These are phyloP conservation scores for Kazachstania psychrophila DNA, from an alignment of 805 yeast species.

Conservation along the genomic window DNA sequence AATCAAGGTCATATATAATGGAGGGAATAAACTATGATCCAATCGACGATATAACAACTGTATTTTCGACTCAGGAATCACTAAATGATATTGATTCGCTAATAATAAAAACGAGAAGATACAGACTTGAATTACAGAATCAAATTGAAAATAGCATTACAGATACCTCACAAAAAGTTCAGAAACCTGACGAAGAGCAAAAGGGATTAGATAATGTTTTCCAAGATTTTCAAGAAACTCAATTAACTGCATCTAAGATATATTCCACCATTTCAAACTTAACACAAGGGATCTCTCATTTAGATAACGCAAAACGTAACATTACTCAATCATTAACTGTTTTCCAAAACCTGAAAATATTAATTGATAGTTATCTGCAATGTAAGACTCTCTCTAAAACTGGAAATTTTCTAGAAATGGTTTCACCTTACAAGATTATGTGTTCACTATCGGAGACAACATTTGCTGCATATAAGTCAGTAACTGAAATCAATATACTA, in stretches of 20 bases:
- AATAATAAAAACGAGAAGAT: slow-evolving; percentile 39
- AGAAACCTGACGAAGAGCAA: not conserved
- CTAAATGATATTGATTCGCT: slow-evolving; percentile 44
- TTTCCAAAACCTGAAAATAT: slow-evolving; percentile 77
- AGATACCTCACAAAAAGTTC: slow-evolving; percentile 17
- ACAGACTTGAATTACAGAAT: slow-evolving; percentile 41
- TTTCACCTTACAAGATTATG: slow-evolving; percentile 26
- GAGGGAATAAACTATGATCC: slow-evolving; percentile 44
- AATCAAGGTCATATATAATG: too few relatives aligned
- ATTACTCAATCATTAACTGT: slow-evolving; percentile 78
- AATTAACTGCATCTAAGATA: slow-evolving; percentile 67
- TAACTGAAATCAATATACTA: slow-evolving; percentile 45
- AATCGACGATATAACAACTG: slow-evolving; percentile 38
- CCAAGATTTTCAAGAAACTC: slow-evolving; percentile 52
- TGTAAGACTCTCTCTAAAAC: slow-evolving; percentile 13
- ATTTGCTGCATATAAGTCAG: slow-evolving; percentile 62
- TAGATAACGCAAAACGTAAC: slow-evolving; percentile 79
- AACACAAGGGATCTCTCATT: slow-evolving; percentile 66
- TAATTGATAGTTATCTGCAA: slow-evolving; percentile 38
- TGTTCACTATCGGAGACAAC: slow-evolving; percentile 25
- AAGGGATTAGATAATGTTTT: slow-evolving; percentile 31
- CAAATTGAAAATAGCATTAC: slow-evolving; percentile 32
- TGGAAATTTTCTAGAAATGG: slow-evolving; percentile 19
- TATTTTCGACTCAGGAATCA: slow-evolving; percentile 44
- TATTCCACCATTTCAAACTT: slow-evolving; percentile 54